phyloP scores from a whole-genome alignment of 2,329 filamentous ascomycete species.

The Ceratocystis cubensis region DNA sequence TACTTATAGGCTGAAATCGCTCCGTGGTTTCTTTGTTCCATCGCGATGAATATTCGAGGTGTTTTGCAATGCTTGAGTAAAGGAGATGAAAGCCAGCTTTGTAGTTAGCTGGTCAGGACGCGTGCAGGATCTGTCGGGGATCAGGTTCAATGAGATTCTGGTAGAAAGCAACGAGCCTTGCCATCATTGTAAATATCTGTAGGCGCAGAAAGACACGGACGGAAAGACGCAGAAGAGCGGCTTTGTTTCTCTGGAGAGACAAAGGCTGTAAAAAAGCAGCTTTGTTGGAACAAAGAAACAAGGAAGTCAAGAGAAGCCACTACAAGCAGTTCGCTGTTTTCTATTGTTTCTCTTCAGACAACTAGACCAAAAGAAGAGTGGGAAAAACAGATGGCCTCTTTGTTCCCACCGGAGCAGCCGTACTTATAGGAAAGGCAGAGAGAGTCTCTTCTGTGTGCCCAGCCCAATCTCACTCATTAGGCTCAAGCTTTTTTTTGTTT shows the following conservation, averaged over 20 bases:
- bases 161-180: neutral
- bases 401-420: neutral
- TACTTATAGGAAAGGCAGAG: neutral
- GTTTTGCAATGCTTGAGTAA: neutral
- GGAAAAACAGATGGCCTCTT: neutral
- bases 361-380: neutral
- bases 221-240: neutral
- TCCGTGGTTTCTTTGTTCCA: neutral
- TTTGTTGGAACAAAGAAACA: neutral
- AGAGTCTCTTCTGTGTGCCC: neutral
- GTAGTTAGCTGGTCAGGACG: neutral
- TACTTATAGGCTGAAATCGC: neutral
- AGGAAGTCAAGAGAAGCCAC: neutral
- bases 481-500: neutral
- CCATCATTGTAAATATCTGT: neutral
- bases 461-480: neutral
- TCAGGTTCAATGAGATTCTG: neutral
- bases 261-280: neutral
- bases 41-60: neutral
- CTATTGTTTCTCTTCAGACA: neutral
- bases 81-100: conserved; percentile 2
- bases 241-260: neutral
- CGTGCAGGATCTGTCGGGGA: neutral
- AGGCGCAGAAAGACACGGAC: too few relatives aligned
- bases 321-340: neutral